These are phyloP conservation scores for Peronospora belbahrii DNA, from an alignment of 352 stramenopile species.

Conservation along the genomic window DNA sequence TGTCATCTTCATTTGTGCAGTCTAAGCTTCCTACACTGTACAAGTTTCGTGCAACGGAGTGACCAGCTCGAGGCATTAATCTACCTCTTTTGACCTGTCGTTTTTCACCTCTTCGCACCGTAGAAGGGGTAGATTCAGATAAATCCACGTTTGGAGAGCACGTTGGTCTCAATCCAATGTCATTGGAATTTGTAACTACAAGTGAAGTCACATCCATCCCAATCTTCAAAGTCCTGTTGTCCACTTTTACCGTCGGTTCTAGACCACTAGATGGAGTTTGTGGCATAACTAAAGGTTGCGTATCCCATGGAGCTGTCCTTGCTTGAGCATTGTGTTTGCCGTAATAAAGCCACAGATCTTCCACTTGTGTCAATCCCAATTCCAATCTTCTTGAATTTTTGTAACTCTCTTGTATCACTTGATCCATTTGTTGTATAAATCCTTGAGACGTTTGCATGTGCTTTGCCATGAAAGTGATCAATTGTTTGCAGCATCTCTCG, in stretches of 20 bases:
- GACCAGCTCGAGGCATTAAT: background rate
- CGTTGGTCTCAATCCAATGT: constrained; percentile 2
- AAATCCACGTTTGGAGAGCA: constrained; percentile 21
- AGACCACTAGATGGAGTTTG: constrained; percentile 1
- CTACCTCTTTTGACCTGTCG: constrained; percentile 3
- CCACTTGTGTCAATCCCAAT: constrained; percentile 20
- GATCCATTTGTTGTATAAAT: constrained; percentile 56
- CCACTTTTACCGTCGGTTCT: background rate
- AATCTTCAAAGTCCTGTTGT: background rate
- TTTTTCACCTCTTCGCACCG: constrained; percentile 16
- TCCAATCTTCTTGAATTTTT: constrained; percentile 23
- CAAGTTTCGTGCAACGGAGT: constrained; percentile 16
- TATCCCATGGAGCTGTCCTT: background rate
- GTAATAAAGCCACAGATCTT: constrained; percentile 11
- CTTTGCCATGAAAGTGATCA: constrained; percentile 39
- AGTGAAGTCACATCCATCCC: constrained; percentile 10
- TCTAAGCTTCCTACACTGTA: constrained; percentile 14
- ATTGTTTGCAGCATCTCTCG: constrained; percentile 36
- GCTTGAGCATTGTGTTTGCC: background rate
- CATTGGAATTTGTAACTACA: background rate
- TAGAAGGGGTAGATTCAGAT: constrained; percentile 7
- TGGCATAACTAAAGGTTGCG: background rate
- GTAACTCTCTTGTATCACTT: constrained; percentile 49
- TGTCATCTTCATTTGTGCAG: constrained; percentile 10
- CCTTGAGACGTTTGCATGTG: constrained; percentile 48